These are phyloP conservation scores for Pseudogymnoascus sp. DNA, from an alignment of 2,329 filamentous ascomycete species.

Conservation along the genomic window DNA sequence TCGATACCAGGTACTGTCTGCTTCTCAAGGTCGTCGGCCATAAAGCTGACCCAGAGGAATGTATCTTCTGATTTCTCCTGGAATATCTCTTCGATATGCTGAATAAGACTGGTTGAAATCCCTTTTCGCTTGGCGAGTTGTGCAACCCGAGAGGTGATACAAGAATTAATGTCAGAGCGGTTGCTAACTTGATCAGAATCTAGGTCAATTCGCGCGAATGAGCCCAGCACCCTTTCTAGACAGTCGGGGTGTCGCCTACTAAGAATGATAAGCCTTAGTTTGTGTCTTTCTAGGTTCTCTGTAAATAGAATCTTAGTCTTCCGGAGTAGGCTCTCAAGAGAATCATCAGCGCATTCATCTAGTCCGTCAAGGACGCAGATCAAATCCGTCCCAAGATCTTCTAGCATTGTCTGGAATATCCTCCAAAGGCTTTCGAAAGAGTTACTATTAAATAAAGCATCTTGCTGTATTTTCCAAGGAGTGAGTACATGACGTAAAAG, in stretches of 20 bases:
- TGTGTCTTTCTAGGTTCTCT: slow-evolving; percentile 13
- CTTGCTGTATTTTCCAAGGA: slow-evolving; percentile 12
- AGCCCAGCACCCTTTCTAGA: slow-evolving; percentile 5
- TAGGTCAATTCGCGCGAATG: slow-evolving; percentile 16
- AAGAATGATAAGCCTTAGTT: not conserved
- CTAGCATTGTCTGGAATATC: slow-evolving; percentile 23
- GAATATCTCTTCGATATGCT: slow-evolving; percentile 13
- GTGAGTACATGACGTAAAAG: slow-evolving; percentile 14
- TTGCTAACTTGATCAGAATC: slow-evolving; percentile 23
- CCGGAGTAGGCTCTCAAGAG: slow-evolving; percentile 14
- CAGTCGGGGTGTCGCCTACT: not conserved
- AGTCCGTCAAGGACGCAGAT: slow-evolving; percentile 27
- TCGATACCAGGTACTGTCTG: not conserved
- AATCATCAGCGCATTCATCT: slow-evolving; percentile 23
- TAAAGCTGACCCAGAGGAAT: slow-evolving; percentile 25
- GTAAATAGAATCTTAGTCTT: slow-evolving; percentile 3
- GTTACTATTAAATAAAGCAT: slow-evolving; percentile 14
- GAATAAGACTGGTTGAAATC: not conserved
- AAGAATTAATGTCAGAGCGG: slow-evolving; percentile 23
- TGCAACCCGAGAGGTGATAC: slow-evolving; percentile 18
- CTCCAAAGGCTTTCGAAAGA: slow-evolving; percentile 23
- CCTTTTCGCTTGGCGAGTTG: not conserved
- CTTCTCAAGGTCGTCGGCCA: slow-evolving; percentile 17
- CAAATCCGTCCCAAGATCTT: slow-evolving; percentile 13
- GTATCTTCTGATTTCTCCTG: slow-evolving; percentile 18